Evolutionary conservation across 495 filamentous ascomycete species (phyloP), one percentile per base, ranked within the genome.

Genomic region (Daldinia vernicosa): DNA sequence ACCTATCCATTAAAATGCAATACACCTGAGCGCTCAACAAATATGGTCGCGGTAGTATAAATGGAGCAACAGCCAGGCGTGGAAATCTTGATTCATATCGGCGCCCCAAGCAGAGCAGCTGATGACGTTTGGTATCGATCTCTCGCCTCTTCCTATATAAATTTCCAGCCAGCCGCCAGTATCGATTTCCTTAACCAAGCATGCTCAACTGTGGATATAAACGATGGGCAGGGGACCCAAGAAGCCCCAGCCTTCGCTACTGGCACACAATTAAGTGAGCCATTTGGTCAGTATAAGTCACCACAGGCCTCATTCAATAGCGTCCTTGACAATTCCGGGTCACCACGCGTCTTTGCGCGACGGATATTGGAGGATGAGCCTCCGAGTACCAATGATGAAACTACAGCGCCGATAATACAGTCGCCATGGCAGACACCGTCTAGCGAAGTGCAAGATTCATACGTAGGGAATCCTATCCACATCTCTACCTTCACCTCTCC

Each of bases 41-140:
- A 67, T 56, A 71, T 67, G 67, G 43, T 54, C 61, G 19, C 24
- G 47, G 60, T 67, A 54, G 27, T 78, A 60, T 66, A 57, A 37
- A 81, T 80, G 77, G 75, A 76, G 54, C 61, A 50, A 56, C 74
- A 71, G 28, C 60, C 69, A 30, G 75, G 81, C 35, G 77, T 81
- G 15, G 89, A 93, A 80, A 88, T 93, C 52, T 82, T 93, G 54
- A 86, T 92, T 22, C 91, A 93, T 77, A 83, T 89, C 71, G 82
- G 87, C 33, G 91, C 90, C 32, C 87, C 91, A 55, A 88, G 89
- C 75, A 81, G 77, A 55, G 83, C 76, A 28, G 73, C 71, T 45
- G 89, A 93, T 67, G 91, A 94, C 78, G 81, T 82, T 3, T 76
- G 79, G 64, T 92, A 94, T 76, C 81, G 89, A 27, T 83, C 83